Conservation (phyloP, 2,329 filamentous ascomycete species). For the Pseudogymnoascus sp. region DNA sequence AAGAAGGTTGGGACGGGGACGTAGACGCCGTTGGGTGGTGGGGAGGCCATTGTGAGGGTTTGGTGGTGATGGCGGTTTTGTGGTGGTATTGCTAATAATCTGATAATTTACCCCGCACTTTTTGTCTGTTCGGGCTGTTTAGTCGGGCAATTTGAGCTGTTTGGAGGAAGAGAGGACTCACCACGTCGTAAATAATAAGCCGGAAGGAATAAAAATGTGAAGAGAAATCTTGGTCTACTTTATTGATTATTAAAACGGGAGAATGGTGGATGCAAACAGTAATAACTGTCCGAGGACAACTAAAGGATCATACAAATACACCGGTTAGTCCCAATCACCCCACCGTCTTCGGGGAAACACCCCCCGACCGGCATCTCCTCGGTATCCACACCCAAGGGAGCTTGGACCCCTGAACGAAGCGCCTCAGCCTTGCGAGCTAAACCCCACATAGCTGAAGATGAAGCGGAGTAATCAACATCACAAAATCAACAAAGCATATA, state of each 20-base stretch:
- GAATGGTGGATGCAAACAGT: background rate
- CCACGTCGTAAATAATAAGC: background rate
- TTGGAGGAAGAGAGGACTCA: background rate
- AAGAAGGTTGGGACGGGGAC: constrained; percentile 56
- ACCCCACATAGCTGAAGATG: background rate
- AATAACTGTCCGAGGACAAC: background rate
- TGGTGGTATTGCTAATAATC: background rate
- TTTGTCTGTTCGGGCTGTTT: background rate
- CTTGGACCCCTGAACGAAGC: background rate
- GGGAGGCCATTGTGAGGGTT: constrained; percentile 16
- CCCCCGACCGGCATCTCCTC: background rate
- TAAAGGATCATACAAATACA: background rate
- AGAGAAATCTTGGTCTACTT: background rate
- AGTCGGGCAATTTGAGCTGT: background rate
- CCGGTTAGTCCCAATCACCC: background rate
- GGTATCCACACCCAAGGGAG: background rate
- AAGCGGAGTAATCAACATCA: background rate
- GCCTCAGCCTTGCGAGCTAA: constrained; percentile 1
- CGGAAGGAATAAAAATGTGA: background rate
- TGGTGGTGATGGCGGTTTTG: background rate
- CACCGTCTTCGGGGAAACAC: background rate
- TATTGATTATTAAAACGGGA: background rate
- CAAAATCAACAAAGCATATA: background rate
- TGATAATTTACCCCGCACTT: constrained; percentile 6
- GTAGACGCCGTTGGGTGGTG: constrained; percentile 26